Base-by-base conservation (phyloP, 2,329 filamentous ascomycete genomes). In the Phaeoacremonium minimum region DNA sequence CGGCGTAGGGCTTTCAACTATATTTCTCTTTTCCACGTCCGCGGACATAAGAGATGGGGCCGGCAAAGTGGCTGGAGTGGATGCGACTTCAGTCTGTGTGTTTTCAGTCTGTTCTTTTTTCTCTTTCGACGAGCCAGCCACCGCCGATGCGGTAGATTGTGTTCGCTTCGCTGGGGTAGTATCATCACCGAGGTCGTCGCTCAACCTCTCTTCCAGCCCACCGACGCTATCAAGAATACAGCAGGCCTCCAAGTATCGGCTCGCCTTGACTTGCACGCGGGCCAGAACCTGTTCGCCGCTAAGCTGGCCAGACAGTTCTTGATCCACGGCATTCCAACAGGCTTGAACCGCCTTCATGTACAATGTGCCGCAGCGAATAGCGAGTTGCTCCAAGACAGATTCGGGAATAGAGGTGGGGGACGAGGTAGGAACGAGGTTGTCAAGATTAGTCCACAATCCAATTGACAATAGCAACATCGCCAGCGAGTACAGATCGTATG, bases 321-420 rank as follows among this genome's bases (percentile, higher is more conserved):
- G 69, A 33, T 88, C 83, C 3, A 83, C 79, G n/a, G 83, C 80
- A 40, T 71, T 71, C 68, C 84, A 81, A 48, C 85, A 89, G 4
- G 77, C 71, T 51, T 85, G 75, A 3, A 87, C 84, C 1, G 83
- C 85, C 51, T 81, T 83, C 73, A 80, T 83, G 57, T 88, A 91
- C 0, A 85, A 68, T 7, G 78, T 84, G 12, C 85, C 85, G 46
- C 85, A 89, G 52, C 78, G 77, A 4, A 78, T 75, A 0, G 80
- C 73, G 2, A 88, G 63, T 44, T 78, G 75, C 2, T 80, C 71
- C 4, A 86, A 60, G 0, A 78, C 70, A 18, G 81, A 75, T 42
- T 81, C 76, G 1, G 75, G 63, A 17, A 85, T 73, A 50, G 71
- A 70, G 11, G 78, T 56, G 0, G 62, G 60, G 30, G 57, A 68